phyloP scores from a whole-genome alignment of 768 basidiomycete species.

The Lentinula detonsa region DNA sequence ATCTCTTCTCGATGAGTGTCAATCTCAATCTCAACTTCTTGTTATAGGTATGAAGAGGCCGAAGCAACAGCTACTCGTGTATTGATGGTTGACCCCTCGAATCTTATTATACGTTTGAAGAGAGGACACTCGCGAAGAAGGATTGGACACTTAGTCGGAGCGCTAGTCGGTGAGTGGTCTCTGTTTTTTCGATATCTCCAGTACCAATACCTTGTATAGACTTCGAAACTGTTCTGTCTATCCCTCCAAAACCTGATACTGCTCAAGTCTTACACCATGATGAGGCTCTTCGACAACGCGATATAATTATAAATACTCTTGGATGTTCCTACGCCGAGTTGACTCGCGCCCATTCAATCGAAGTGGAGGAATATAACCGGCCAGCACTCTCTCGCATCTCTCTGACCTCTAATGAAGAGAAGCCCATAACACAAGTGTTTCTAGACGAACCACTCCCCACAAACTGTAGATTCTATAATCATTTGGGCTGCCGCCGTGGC shows the following conservation, averaged over 20 bases:
- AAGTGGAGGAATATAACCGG: not conserved
- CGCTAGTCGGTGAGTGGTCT: not conserved
- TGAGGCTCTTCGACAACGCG: conserved; percentile 2
- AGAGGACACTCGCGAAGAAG: not conserved
- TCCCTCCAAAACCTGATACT: not conserved
- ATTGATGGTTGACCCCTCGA: not conserved
- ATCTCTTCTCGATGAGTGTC: not conserved
- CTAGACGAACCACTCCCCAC: not conserved
- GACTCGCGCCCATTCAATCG: not conserved
- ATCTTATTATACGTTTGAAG: not conserved
- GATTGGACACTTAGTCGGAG: not conserved
- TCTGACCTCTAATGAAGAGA: not conserved
- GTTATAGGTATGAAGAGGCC: conserved; percentile 1
- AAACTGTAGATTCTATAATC: conserved; percentile 35
- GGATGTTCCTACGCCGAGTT: not conserved
- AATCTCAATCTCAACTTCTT: not conserved
- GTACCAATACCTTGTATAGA: not conserved
- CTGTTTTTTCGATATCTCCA: not conserved
- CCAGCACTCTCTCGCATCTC: not conserved
- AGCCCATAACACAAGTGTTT: not conserved
- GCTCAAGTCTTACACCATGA: not conserved
- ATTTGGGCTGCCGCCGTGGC: conserved; percentile 24
- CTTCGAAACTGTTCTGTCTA: conserved; percentile 1
- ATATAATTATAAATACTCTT: not conserved
- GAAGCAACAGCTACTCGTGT: conserved; percentile 1